phyloP scores from a whole-genome alignment of 441 rosid genomes.

The Populus hybrid region DNA sequence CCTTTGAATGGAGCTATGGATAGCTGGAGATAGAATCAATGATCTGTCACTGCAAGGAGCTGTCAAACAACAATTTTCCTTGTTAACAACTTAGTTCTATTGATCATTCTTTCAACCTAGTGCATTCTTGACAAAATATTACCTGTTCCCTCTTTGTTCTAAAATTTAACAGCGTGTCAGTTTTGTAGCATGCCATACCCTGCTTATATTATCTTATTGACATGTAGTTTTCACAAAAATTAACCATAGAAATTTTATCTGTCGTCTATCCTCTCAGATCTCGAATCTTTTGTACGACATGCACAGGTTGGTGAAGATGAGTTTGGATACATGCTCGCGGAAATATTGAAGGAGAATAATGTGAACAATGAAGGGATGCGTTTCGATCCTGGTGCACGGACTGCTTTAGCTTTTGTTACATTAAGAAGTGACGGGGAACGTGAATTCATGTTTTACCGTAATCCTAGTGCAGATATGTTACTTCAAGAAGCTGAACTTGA shows the following conservation, averaged over 20 bases:
- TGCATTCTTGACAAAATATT: not conserved
- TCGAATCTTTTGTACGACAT: slow-evolving; percentile 16
- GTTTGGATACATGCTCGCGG: slow-evolving; percentile 92
- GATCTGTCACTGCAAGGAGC: not conserved
- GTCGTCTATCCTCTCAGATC: not conserved
- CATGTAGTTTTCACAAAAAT: not conserved
- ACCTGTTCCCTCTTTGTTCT: not conserved
- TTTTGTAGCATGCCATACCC: not conserved
- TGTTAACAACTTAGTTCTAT: not conserved
- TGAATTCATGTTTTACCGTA: slow-evolving; percentile 95
- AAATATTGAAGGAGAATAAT: slow-evolving; percentile 75
- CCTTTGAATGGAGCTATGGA: not conserved
- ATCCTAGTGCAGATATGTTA: slow-evolving; percentile 97
- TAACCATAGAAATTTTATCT: not conserved
- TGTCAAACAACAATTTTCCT: not conserved
- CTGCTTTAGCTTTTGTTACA: slow-evolving; percentile 94
- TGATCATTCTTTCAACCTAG: not conserved
- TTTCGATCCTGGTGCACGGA: slow-evolving; percentile 86
- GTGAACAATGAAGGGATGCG: slow-evolving; percentile 78
- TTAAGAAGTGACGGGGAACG: slow-evolving; percentile 84
- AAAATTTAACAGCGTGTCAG: not conserved
- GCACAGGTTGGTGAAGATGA: slow-evolving; percentile 94
- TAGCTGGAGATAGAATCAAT: not conserved
- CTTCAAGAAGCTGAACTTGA: slow-evolving; percentile 81
- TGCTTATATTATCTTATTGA: not conserved